Evolutionary conservation across 371 early-diverging fungal species (phyloP), one percentile per base, ranked within the genome.

Genomic region (Apophysomyces elegans): DNA sequence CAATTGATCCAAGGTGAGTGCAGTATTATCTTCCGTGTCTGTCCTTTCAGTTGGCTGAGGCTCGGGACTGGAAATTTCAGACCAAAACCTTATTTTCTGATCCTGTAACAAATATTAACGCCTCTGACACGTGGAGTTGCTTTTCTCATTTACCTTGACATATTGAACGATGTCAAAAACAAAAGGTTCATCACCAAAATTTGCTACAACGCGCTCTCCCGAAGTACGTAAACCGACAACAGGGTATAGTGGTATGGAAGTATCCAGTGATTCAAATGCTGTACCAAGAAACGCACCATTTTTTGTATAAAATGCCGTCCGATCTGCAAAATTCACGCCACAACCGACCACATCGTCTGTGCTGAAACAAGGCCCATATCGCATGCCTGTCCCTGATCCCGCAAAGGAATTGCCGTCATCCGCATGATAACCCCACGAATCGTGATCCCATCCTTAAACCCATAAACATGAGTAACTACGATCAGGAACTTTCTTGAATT

Each of bases 301-400:
- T 74, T 93, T 95, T 9, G 96, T 96, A 75, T 91, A 98, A 71
- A 94, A 95, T 6, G 91, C 84, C 1, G 88, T 81, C 62, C 76
- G 84, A 50, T 81, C 83, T 59, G 84, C 64, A 74, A 95, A 96
- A 78, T 98, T 93, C 47, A 98, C 72, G 9, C 95, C 88, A 73
- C 97, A 97, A 6, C 99, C 99, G 56, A 97, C 88, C 0, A 89
- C 85, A 71, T 98, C 99, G 11, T 94, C 95, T 1, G 95, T 96
- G 18, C 90, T 88, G 65, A 89, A 98, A 4, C 81, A 87, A 4
- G 97, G 99, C 0, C 99, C 99, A 67, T 91, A 98, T 12, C 81
- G 75, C 39, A 86, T 80, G 39, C 96, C 96, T 11, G 84, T 88
- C 5, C 93, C 95, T 8, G 89, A 85, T 41, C 92, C 90, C 57